A percentile compares a stretch with the other conserved stretches of the same genome.
Conservation (phyloP, 2,329 filamentous ascomycete genomes). For the Stromatinia cepivora region DNA sequence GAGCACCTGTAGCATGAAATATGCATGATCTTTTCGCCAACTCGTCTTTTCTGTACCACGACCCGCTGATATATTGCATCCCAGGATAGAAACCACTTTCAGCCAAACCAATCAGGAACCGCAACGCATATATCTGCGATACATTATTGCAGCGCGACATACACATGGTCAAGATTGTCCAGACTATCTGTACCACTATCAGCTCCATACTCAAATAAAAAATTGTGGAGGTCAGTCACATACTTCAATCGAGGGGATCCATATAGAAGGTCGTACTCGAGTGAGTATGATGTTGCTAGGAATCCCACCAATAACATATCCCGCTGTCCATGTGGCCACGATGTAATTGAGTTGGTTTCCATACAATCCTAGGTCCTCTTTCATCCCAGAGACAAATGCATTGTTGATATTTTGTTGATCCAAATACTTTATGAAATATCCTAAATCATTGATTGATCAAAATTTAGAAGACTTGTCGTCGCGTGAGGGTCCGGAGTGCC, state of each 20-base stretch:
- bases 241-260: slow-evolving; percentile 21
- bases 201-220: background rate
- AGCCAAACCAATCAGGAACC: slow-evolving; percentile 47
- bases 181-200: slow-evolving; percentile 6
- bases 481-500: background rate
- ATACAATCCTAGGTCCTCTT: slow-evolving; percentile 49
- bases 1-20: slow-evolving; percentile 58
- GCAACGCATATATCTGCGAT: slow-evolving; percentile 44
- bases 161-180: slow-evolving; percentile 22
- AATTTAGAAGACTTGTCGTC: slow-evolving; percentile 4
- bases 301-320: slow-evolving; percentile 54
- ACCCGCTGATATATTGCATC: slow-evolving; percentile 56
- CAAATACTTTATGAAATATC: slow-evolving; percentile 53
- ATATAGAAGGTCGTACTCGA: slow-evolving; percentile 32
- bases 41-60: slow-evolving; percentile 50
- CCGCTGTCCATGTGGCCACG: slow-evolving; percentile 41
- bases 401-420: slow-evolving; percentile 49
- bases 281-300: slow-evolving; percentile 54
- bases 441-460: slow-evolving; percentile 33
- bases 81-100: slow-evolving; percentile 54
- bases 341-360: slow-evolving; percentile 47
- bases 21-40: slow-evolving; percentile 53
- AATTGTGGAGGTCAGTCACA: background rate
- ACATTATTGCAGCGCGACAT: slow-evolving; percentile 11
- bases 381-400: slow-evolving; percentile 50